These are phyloP conservation scores for Chlamydomonas applanata DNA, from an alignment of 139 green algal species.

Conservation along the genomic window DNA sequence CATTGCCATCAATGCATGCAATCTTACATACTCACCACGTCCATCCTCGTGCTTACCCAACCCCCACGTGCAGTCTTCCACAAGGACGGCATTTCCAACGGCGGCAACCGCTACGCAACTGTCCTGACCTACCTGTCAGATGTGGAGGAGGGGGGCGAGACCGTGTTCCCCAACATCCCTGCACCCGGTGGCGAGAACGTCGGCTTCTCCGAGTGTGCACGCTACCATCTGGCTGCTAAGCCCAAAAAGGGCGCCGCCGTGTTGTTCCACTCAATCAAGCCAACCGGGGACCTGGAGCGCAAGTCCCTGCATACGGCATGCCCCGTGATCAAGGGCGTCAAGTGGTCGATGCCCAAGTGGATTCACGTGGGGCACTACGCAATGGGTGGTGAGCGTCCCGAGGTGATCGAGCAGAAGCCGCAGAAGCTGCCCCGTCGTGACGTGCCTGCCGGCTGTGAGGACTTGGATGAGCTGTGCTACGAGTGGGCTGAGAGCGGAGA, in stretches of 20 bases:
- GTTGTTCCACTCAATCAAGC: conserved; percentile 62
- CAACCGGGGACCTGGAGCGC: conserved; percentile 49
- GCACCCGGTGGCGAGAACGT: conserved; percentile 45
- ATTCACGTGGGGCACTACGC: conserved; percentile 48
- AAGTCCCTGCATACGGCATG: conserved; percentile 62
- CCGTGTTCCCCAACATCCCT: conserved; percentile 63
- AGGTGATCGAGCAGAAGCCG: conserved; percentile 31
- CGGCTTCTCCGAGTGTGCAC: conserved; percentile 57
- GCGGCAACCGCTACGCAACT: conserved; percentile 72
- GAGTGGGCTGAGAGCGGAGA: conserved; percentile 29
- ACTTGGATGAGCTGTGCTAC: conserved; percentile 21
- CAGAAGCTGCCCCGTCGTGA: conserved; percentile 10
- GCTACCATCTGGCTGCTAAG: conserved; percentile 56
- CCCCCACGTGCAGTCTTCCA: conserved; percentile 3
- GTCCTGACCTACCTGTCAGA: conserved; percentile 73
- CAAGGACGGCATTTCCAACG: conserved; percentile 38
- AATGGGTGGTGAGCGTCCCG: conserved; percentile 13
- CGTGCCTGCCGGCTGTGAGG: conserved; percentile 18
- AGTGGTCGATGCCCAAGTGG: conserved; percentile 62
- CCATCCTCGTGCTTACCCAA: conserved; percentile 54
- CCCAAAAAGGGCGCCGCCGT: conserved; percentile 50
- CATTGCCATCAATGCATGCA: neutral
- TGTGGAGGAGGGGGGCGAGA: conserved; percentile 34
- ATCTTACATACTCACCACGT: conserved; percentile 20
- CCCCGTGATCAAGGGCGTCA: conserved; percentile 59